Evolutionary conservation across 768 basidiomycete genomes (phyloP).

Genomic region (Basidioascus undulatus): DNA sequence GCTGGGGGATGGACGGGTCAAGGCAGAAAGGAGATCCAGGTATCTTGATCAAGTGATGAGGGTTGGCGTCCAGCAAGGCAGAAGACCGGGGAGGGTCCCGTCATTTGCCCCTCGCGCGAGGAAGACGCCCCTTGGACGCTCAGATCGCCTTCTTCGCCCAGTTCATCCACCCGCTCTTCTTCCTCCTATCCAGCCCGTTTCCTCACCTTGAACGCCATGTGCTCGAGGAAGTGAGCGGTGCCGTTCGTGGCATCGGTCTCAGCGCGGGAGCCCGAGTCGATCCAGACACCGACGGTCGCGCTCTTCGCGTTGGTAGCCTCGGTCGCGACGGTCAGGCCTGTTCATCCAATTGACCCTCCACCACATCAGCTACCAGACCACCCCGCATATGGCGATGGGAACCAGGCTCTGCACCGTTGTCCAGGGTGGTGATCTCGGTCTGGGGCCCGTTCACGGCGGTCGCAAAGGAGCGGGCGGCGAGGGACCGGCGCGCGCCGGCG

Average conservation of each 20-base stretch:
- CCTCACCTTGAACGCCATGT: constrained; percentile 83
- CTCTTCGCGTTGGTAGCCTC: constrained; percentile 54
- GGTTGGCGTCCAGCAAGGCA: too few species aligned
- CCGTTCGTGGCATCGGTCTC: constrained; percentile 89
- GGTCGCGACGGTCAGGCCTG: constrained; percentile 1
- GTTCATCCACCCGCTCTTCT: too few species aligned
- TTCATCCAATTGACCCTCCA: constrained; percentile 8
- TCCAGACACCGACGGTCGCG: constrained; percentile 97
- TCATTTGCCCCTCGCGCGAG: too few species aligned
- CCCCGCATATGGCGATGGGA: background rate
- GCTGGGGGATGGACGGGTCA: too few species aligned
- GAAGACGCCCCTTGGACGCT: too few species aligned
- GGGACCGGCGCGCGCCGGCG: too few species aligned
- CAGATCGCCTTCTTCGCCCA: too few species aligned
- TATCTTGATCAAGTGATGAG: too few species aligned
- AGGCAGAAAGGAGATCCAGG: too few species aligned
- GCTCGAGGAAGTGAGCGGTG: constrained; percentile 95
- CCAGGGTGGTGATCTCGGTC: constrained; percentile 74
- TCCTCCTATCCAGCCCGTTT: too few species aligned
- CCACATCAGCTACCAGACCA: background rate
- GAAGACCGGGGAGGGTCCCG: too few species aligned
- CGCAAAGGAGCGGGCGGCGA: constrained; percentile 19
- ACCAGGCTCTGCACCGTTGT: constrained; percentile 34
- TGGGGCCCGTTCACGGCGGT: constrained; percentile 30
- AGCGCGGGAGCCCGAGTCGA: constrained; percentile 89